Percentiles rank a stretch among this genome's conserved stretches.
phyloP scores from a whole-genome alignment of 495 filamentous ascomycete genomes.

The Hypoxylon crocopeplum region DNA sequence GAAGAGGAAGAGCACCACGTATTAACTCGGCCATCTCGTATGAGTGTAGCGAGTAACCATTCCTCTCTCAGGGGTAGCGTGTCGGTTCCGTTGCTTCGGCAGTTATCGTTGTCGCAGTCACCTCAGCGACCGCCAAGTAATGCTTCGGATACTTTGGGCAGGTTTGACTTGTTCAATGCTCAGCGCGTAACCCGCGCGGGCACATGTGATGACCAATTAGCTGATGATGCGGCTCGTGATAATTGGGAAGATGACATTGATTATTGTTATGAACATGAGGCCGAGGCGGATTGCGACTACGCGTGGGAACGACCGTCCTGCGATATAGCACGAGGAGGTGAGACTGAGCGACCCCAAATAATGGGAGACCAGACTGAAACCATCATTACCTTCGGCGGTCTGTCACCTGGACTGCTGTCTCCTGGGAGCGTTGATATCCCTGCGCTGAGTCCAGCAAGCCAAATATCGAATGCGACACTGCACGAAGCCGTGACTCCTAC shows the following conservation, averaged over 20 bases:
- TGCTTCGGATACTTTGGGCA: constrained; percentile 53
- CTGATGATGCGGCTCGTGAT: constrained; percentile 53
- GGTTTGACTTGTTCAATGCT: constrained; percentile 45
- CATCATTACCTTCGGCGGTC: constrained; percentile 30
- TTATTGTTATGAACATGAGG: constrained; percentile 90
- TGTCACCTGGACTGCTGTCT: constrained; percentile 47
- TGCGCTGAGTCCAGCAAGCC: constrained; percentile 54
- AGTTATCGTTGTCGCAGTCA: constrained; percentile 40
- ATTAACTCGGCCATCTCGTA: constrained; percentile 40
- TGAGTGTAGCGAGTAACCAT: constrained; percentile 49
- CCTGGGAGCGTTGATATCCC: constrained; percentile 53
- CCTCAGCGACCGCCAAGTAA: constrained; percentile 49
- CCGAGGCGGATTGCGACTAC: constrained; percentile 89
- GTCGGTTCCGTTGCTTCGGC: constrained; percentile 55
- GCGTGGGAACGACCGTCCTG: constrained; percentile 73
- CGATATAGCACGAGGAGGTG: constrained; percentile 46
- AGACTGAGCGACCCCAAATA: constrained; percentile 28
- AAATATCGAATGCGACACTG: constrained; percentile 42
- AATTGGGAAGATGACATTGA: constrained; percentile 96
- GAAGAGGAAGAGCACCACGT: constrained; percentile 70
- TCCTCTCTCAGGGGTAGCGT: constrained; percentile 55
- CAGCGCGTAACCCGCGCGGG: constrained; percentile 41
- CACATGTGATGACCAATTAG: constrained; percentile 41
- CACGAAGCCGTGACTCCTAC: constrained; percentile 53
- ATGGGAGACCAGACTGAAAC: constrained; percentile 38